phyloP scores from a whole-genome alignment of 2,329 filamentous ascomycete species.

The Onygena corvina region DNA sequence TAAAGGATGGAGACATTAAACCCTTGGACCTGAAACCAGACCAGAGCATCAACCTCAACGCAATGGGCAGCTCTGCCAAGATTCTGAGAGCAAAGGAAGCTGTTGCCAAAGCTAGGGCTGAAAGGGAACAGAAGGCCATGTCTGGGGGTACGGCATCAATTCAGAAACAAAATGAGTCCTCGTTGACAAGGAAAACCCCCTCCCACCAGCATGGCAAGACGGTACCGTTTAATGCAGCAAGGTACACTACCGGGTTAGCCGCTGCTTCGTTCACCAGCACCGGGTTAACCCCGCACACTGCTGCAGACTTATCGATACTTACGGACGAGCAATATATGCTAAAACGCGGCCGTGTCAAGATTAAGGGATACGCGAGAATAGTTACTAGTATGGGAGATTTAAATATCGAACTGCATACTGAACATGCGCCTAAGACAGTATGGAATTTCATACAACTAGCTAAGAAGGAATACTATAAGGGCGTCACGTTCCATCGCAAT shows the following conservation, averaged over 20 bases:
- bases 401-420: conserved; percentile 79
- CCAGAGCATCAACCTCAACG: conserved; percentile 63
- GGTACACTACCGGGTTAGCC: conserved; percentile 79
- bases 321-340: conserved; percentile 96
- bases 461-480: conserved; percentile 80
- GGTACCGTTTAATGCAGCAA: conserved; percentile 67
- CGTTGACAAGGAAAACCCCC: not conserved
- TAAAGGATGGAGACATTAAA: conserved; percentile 62
- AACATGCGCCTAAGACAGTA: conserved; percentile 81
- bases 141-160: not conserved
- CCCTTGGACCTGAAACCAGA: conserved; percentile 40
- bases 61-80: conserved; percentile 68
- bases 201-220: conserved; percentile 22
- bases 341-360: conserved; percentile 75
- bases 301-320: conserved; percentile 69
- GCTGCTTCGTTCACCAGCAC: conserved; percentile 94
- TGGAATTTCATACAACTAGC: conserved; percentile 92
- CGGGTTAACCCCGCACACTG: conserved; percentile 82
- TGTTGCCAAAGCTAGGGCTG: conserved; percentile 75
- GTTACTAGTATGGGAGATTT: conserved; percentile 74
- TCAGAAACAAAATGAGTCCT: not conserved
- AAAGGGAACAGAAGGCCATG: conserved; percentile 46
- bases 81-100: conserved; percentile 84
- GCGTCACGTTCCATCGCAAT: conserved; percentile 78
- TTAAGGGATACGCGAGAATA: conserved; percentile 82